A percentile compares a stretch with the other conserved stretches of the same genome.
These are phyloP conservation scores for Ogataea nakhonphanomensis DNA, from an alignment of 805 yeast genomes.

Conservation along the genomic window DNA sequence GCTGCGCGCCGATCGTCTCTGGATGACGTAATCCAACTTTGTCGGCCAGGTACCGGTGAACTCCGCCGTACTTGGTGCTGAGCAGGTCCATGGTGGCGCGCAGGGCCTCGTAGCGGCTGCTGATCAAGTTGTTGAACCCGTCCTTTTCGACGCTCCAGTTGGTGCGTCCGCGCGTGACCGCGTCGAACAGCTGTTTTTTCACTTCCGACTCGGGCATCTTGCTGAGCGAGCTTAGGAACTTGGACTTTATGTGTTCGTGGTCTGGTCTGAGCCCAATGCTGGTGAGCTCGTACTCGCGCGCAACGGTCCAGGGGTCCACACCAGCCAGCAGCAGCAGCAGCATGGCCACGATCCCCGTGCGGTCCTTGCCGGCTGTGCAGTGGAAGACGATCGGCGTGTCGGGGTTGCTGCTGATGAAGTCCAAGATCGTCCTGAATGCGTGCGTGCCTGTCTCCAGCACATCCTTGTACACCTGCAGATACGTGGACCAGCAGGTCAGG, in stretches of 20 bases:
- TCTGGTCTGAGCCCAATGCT: slow-evolving; percentile 58
- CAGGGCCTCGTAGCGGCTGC: slow-evolving; percentile 70
- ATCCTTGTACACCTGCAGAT: slow-evolving; percentile 57
- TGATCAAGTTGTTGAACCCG: slow-evolving; percentile 57
- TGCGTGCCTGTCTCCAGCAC: slow-evolving; percentile 49
- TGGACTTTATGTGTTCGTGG: slow-evolving; percentile 35
- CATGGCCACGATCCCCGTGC: slow-evolving; percentile 77
- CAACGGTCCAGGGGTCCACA: slow-evolving; percentile 60
- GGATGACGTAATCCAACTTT: slow-evolving; percentile 41
- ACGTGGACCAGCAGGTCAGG: slow-evolving; percentile 59
- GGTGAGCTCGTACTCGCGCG: slow-evolving; percentile 77
- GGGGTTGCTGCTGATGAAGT: slow-evolving; percentile 52
- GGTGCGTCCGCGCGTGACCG: slow-evolving; percentile 37
- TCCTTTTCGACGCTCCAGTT: slow-evolving; percentile 43
- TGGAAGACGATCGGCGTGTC: slow-evolving; percentile 58
- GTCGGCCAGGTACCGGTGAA: slow-evolving; percentile 43
- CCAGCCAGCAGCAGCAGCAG: slow-evolving; percentile 59
- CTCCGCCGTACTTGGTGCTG: slow-evolving; percentile 50
- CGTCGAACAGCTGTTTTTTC: slow-evolving; percentile 22
- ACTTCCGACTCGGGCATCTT: slow-evolving; percentile 20
- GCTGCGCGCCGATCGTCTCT: slow-evolving; percentile 36
- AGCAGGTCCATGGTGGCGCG: slow-evolving; percentile 55
- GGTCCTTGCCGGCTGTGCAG: slow-evolving; percentile 85
- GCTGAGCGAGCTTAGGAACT: slow-evolving; percentile 33
- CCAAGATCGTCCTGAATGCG: slow-evolving; percentile 49